These are phyloP conservation scores for Cucumis cinereus DNA, from an alignment of 306 rosid genomes.

Conservation along the genomic window DNA sequence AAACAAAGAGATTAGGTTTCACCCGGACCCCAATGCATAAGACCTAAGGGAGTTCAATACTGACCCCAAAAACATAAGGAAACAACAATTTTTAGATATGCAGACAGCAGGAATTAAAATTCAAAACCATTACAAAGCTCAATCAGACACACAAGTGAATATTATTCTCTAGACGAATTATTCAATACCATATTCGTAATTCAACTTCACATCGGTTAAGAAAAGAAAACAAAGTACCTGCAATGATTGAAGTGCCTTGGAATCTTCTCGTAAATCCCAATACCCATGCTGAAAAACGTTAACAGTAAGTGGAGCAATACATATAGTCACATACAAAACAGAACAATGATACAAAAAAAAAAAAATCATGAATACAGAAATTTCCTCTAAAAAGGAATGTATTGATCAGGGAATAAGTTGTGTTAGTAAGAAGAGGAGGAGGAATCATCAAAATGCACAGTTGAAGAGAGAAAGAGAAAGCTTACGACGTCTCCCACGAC, in stretches of 20 bases:
- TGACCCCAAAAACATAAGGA: not conserved
- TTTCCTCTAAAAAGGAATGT: not conserved
- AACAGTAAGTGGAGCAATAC: not conserved
- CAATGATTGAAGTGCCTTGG: slow-evolving; percentile 55
- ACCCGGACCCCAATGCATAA: not conserved
- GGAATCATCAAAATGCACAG: not conserved
- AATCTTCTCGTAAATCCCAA: slow-evolving; percentile 74
- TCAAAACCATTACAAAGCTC: not conserved
- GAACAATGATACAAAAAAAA: not conserved
- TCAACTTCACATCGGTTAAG: not conserved
- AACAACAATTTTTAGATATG: too few relatives aligned
- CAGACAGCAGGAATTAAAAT: not conserved
- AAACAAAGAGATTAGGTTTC: not conserved
- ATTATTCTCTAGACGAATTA: not conserved
- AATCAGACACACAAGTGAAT: not conserved
- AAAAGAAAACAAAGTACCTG: slow-evolving; percentile 26
- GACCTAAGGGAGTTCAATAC: not conserved
- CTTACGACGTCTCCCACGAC: slow-evolving; percentile 76
- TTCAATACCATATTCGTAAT: not conserved
- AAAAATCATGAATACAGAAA: not conserved
- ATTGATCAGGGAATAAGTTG: not conserved
- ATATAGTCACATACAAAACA: not conserved
- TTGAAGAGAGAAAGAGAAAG: slow-evolving; percentile 12
- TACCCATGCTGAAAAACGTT: slow-evolving; percentile 45
- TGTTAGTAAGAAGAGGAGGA: not conserved